phyloP scores from a whole-genome alignment of 2,329 filamentous ascomycete genomes.

The Colletotrichum tanaceti region DNA sequence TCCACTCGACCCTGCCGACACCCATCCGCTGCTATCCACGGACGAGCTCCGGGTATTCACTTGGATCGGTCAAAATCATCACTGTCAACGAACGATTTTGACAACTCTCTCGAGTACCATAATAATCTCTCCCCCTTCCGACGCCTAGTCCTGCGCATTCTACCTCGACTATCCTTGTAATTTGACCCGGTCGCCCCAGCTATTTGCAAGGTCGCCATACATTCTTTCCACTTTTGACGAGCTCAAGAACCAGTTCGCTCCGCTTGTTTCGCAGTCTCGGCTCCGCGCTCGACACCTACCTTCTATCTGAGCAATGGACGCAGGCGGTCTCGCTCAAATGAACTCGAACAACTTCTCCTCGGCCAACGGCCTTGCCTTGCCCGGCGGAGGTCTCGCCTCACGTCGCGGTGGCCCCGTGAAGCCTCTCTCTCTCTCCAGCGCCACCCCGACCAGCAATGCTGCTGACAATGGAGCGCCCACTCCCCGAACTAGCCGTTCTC shows the following conservation, averaged over 20 bases:
- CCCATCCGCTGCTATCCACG: conserved; percentile 10
- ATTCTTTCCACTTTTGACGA: conserved; percentile 31
- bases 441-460: conserved; percentile 75
- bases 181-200: conserved; percentile 38
- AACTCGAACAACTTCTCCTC: conserved; percentile 84
- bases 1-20: conserved; percentile 46
- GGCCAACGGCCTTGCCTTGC: conserved; percentile 78
- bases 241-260: conserved; percentile 30
- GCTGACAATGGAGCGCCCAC: conserved; percentile 78
- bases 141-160: conserved; percentile 31
- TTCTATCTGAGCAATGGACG: conserved; percentile 76
- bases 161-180: conserved; percentile 40
- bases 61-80: conserved; percentile 31
- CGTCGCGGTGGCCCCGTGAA: conserved; percentile 89
- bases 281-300: conserved; percentile 19
- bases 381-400: conserved; percentile 84
- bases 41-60: conserved; percentile 29
- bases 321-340: conserved; percentile 99
- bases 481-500: conserved; percentile 92
- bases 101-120: conserved; percentile 35
- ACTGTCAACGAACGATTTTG: conserved; percentile 15
- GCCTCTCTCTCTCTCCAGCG: conserved; percentile 81
- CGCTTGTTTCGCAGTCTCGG: conserved; percentile 23
- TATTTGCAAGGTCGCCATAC: conserved; percentile 34
- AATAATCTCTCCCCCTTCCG: conserved; percentile 41